Conservation (phyloP, 2,329 filamentous ascomycete species). For the Elsinoe fawcettii region DNA sequence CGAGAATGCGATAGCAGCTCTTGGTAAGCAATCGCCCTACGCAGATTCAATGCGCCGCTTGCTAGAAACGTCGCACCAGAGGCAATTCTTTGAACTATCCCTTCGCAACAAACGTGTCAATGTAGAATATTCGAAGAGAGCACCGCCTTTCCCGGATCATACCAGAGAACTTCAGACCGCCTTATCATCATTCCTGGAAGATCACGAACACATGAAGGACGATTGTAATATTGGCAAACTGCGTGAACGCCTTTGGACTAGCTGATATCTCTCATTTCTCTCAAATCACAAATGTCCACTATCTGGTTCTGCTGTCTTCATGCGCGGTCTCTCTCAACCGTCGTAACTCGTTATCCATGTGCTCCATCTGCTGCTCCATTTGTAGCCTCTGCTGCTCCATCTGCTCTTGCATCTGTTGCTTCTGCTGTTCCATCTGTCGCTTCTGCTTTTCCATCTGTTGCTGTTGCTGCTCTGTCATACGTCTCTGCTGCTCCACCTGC, state of each 20-base stretch:
- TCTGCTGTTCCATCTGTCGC: background rate
- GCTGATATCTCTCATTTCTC: background rate
- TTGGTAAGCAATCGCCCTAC: too few relatives aligned
- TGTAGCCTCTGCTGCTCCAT: background rate
- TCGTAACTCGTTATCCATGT: background rate
- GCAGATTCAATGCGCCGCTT: too few relatives aligned
- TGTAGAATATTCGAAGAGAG: too few relatives aligned
- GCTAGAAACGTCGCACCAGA: too few relatives aligned
- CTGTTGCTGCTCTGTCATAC: background rate
- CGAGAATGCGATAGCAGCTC: too few relatives aligned
- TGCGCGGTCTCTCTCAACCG: background rate
- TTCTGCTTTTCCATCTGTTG: background rate
- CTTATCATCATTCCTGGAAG: background rate
- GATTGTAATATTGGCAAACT: background rate
- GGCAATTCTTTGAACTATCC: too few relatives aligned
- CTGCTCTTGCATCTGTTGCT: background rate
- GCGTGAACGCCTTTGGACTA: background rate
- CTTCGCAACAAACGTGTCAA: too few relatives aligned
- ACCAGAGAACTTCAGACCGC: too few relatives aligned
- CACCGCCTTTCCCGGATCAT: too few relatives aligned
- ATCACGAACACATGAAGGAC: background rate
- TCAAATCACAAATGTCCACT: background rate
- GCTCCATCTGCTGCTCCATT: background rate
- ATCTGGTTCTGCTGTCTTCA: background rate
- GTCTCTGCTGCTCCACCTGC: background rate